Evolutionary conservation across 1,139 yeast genomes (phyloP).

Genomic region (Wickerhamiella pararugosa): DNA sequence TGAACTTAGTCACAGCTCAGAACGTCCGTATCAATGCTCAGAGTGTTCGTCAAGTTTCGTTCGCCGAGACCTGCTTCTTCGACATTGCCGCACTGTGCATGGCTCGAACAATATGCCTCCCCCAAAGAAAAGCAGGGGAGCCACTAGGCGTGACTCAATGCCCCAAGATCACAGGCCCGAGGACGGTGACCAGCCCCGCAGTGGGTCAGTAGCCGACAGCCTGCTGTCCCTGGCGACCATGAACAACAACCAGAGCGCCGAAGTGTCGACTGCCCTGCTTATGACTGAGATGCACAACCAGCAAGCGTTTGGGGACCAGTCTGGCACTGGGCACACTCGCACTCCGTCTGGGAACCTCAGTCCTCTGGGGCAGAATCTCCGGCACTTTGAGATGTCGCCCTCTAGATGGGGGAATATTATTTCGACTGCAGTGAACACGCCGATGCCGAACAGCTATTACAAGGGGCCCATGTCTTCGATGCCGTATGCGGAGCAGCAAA

Average conservation of each 20-base stretch:
- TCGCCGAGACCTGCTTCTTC: slow-evolving; percentile 10
- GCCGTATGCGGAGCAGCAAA: too few species aligned
- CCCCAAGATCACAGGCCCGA: neutral
- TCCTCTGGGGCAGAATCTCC: too few species aligned
- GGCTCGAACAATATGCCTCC: slow-evolving; percentile 4
- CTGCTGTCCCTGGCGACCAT: slow-evolving; percentile 3
- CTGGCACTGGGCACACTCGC: neutral
- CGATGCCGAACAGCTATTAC: too few species aligned
- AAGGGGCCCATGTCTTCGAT: too few species aligned
- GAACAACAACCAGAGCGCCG: neutral
- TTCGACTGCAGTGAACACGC: too few species aligned
- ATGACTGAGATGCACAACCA: slow-evolving; percentile 7
- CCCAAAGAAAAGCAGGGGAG: slow-evolving; percentile 1
- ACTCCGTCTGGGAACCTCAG: too few species aligned
- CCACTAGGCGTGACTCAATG: slow-evolving; percentile 2
- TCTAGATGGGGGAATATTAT: too few species aligned
- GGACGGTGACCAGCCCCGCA: neutral
- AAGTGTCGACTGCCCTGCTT: slow-evolving; percentile 7
- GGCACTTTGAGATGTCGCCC: too few species aligned
- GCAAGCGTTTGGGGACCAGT: too few species aligned
- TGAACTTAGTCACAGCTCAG: slow-evolving; percentile 72
- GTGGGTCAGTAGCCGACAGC: slow-evolving; percentile 1
- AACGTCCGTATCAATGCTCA: slow-evolving; percentile 18
- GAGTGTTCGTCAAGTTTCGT: slow-evolving; percentile 9
- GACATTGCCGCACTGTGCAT: slow-evolving; percentile 11